These are phyloP conservation scores for Apiospora aurea DNA, from an alignment of 2,329 filamentous ascomycete genomes.

Conservation along the genomic window DNA sequence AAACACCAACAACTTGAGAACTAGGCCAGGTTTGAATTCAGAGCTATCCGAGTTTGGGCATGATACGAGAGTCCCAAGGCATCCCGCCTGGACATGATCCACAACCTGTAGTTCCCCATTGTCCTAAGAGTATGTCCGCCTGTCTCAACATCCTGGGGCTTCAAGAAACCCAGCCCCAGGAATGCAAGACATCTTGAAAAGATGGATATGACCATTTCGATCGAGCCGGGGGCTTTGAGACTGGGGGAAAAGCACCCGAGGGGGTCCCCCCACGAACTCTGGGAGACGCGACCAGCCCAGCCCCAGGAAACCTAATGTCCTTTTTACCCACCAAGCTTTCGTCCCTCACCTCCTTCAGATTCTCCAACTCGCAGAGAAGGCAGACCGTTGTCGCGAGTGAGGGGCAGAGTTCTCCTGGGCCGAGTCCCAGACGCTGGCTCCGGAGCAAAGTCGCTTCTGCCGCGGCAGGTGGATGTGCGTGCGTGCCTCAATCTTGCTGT, in stretches of 20 bases:
- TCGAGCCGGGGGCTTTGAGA: constrained; percentile 47
- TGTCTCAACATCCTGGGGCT: constrained; percentile 13
- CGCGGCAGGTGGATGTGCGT: constrained; percentile 35
- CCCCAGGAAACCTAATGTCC: constrained; percentile 39
- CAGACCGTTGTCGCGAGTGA: constrained; percentile 38
- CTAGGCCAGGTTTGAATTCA: constrained; percentile 46
- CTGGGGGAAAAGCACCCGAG: constrained; percentile 26
- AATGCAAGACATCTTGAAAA: constrained; percentile 19
- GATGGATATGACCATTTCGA: constrained; percentile 36
- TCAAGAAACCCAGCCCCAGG: constrained; percentile 1
- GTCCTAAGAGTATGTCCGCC: constrained; percentile 32
- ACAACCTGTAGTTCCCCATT: constrained; percentile 44
- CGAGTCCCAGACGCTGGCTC: constrained; percentile 65
- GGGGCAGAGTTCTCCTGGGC: constrained; percentile 53
- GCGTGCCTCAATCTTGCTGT: constrained; percentile 4
- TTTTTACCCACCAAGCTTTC: constrained; percentile 38
- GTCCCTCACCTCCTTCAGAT: constrained; percentile 39
- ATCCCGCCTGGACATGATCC: constrained; percentile 43
- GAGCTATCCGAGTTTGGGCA: constrained; percentile 40
- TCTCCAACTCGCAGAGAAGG: constrained; percentile 35
- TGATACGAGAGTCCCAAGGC: constrained; percentile 41
- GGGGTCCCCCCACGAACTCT: constrained; percentile 29
- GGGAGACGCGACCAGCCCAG: constrained; percentile 61
- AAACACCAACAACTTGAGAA: constrained; percentile 29
- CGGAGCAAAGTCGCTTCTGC: constrained; percentile 60